These are phyloP conservation scores for Pseudogymnoascus sp. DNA, from an alignment of 2,329 filamentous ascomycete species.

Conservation along the genomic window DNA sequence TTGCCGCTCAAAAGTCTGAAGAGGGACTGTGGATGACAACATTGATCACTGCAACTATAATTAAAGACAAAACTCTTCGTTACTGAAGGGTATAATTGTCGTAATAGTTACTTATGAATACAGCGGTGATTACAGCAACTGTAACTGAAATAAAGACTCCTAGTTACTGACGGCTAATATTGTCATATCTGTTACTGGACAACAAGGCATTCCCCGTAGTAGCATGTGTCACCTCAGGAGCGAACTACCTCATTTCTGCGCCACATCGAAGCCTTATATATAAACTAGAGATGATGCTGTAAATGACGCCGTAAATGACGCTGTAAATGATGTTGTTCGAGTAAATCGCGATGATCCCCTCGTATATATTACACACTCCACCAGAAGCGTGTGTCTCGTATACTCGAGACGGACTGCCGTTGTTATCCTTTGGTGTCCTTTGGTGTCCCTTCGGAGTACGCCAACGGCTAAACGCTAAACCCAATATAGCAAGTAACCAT, in stretches of 20 bases:
- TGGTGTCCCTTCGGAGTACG: neutral
- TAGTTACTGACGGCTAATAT: neutral
- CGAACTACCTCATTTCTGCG: neutral
- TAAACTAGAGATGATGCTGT: neutral
- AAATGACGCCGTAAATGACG: neutral
- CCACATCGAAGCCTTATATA: neutral
- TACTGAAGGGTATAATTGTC: neutral
- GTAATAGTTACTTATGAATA: neutral
- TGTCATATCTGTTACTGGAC: neutral
- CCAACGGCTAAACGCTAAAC: neutral
- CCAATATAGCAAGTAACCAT: neutral
- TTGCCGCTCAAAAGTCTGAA: neutral
- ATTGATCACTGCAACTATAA: neutral
- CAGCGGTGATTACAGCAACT: neutral
- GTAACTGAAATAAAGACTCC: neutral
- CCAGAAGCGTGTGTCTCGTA: neutral
- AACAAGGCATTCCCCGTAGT: neutral
- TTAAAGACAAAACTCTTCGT: neutral
- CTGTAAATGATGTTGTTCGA: neutral
- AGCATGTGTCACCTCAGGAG: neutral
- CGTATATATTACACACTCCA: slow-evolving; percentile 5
- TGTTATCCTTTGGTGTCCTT: neutral
- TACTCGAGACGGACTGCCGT: neutral
- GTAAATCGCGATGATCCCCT: neutral
- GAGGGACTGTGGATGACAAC: neutral